Evolutionary conservation across 2,329 filamentous ascomycete species (phyloP), one percentile per base, ranked within the genome.

Genomic region (Talaromyces atroroseus): DNA sequence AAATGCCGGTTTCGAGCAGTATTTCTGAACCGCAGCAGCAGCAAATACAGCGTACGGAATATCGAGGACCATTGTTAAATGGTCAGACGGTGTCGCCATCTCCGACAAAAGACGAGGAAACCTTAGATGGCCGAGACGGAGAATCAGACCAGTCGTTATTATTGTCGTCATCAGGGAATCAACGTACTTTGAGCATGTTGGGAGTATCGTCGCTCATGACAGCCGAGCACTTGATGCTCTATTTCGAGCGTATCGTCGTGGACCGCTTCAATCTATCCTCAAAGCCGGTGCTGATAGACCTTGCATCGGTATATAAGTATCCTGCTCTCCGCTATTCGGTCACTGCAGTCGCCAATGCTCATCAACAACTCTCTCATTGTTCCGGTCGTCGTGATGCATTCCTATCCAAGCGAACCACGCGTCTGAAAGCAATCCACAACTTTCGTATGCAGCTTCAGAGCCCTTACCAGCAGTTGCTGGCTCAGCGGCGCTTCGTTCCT

Each of bases 361-460:
- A 61, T 29, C 58, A 60, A 11, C 51, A 57, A 29, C 44, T 57
- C 11, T 58, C 49, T 26, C 26, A 51, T 14, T 46, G 51, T 24
- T n/a, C 45, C 8, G 49, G 48, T n/a, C 56, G 29, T 5, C 48
- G 55, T 12, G 50, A 59, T 29, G 55, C 49, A 20, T 38, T 49
- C 10, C 38, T 52, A 20, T 44, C 44, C 20, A 61, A 59, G 29
- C 52, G 56, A 36, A 56, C 50, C 11, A 52, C 55, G 6, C 54
- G 56, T 38, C 54, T 61, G 40, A 53, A 46, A 55, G 58, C 53
- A 49, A 46, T 63, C 40, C 18, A 58, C 24, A 49, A 58, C 20
- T 61, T 65, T 16, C 55, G 63, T 1, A 57, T 72, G 5, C 63
- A 68, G 1, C 66, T 71, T 7, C 63, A 74, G 55, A 65, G 71